Evolutionary conservation across 306 rosid genomes (phyloP).

Genomic region (Inga leiocalycina): DNA sequence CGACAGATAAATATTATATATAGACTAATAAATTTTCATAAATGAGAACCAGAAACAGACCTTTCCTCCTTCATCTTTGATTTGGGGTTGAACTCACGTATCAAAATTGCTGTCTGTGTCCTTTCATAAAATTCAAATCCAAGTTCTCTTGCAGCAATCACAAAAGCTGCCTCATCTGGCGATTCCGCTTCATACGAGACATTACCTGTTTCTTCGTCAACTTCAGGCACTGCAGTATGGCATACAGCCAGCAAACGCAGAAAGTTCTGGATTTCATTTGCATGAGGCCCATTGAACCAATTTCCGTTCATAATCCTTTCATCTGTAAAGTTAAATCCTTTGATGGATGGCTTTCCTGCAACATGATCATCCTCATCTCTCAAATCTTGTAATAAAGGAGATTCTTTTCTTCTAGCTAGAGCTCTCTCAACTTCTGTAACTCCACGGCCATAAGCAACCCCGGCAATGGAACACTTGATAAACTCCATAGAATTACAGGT

Average conservation of each 20-base stretch:
- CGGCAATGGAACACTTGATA: conserved; percentile 93
- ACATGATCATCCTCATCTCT: conserved; percentile 40
- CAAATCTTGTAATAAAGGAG: conserved; percentile 33
- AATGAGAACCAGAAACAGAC: conserved; percentile 40
- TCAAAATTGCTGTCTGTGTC: conserved; percentile 65
- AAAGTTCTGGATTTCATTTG: conserved; percentile 63
- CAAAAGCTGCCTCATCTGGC: conserved; percentile 97
- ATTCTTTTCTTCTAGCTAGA: conserved; percentile 57
- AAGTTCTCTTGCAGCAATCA: conserved; percentile 85
- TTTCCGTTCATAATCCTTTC: conserved; percentile 76
- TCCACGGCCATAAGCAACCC: conserved; percentile 74
- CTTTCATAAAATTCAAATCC: conserved; percentile 89
- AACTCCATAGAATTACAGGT: conserved; percentile 98
- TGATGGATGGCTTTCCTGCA: conserved; percentile 46
- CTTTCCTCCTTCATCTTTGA: conserved; percentile 51
- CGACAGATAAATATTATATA: conserved; percentile 11
- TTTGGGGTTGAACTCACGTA: conserved; percentile 64
- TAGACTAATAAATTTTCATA: conserved; percentile 5
- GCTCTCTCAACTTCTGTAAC: conserved; percentile 96
- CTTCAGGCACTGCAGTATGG: conserved; percentile 92
- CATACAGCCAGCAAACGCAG: conserved; percentile 72
- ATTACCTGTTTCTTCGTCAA: conserved; percentile 68
- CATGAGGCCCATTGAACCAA: conserved; percentile 70
- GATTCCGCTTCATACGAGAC: conserved; percentile 91
- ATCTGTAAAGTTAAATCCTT: conserved; percentile 82